These are phyloP conservation scores for Rhizopogon vesiculosus DNA, from an alignment of 768 basidiomycete genomes.

Conservation along the genomic window DNA sequence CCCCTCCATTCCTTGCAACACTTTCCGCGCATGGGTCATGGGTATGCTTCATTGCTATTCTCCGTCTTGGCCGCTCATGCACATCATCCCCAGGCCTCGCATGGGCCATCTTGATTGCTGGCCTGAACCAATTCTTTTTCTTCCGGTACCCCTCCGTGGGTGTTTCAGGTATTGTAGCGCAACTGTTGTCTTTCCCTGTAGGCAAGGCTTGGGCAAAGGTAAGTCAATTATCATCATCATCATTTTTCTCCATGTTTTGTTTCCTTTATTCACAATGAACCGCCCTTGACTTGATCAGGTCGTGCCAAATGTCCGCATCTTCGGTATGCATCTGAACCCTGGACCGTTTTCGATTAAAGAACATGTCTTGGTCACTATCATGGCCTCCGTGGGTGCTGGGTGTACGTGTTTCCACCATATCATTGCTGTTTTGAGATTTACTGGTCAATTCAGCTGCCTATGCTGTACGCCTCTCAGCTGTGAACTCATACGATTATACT, in stretches of 20 bases:
- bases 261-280: not conserved
- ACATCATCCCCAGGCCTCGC: constrained; percentile 21
- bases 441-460: constrained; percentile 35
- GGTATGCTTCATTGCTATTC: constrained; percentile 25
- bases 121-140: constrained; percentile 77
- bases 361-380: constrained; percentile 64
- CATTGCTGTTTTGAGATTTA: not conserved
- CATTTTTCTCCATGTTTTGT: not conserved
- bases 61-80: not conserved
- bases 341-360: constrained; percentile 78
- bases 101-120: constrained; percentile 59
- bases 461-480: constrained; percentile 24
- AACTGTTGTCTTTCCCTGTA: constrained; percentile 65
- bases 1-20: constrained; percentile 53
- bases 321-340: constrained; percentile 63
- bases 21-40: constrained; percentile 56
- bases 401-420: constrained; percentile 11
- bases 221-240: not conserved
- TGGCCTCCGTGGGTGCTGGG: constrained; percentile 45
- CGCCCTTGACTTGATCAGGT: constrained; percentile 21
- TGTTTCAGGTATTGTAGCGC: constrained; percentile 53
- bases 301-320: constrained; percentile 46
- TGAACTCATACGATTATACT: not conserved
- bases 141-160: constrained; percentile 55
- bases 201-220: constrained; percentile 59